Conservation (phyloP, 805 yeast species). For the Candida koratica region DNA sequence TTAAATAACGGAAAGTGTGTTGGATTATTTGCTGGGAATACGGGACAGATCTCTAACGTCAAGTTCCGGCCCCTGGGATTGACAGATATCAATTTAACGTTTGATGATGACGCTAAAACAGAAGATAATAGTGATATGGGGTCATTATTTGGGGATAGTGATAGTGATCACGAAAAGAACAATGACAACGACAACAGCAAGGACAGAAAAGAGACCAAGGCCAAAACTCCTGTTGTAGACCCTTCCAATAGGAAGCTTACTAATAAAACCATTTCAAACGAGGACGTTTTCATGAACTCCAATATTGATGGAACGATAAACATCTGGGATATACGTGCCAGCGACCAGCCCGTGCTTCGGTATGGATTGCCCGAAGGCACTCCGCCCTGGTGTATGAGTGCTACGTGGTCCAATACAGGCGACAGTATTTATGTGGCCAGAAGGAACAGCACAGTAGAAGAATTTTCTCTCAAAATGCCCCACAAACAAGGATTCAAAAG, state of each 20-base stretch:
- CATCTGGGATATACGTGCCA: slow-evolving; percentile 74
- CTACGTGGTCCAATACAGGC: slow-evolving; percentile 87
- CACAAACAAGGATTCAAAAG: slow-evolving; percentile 21
- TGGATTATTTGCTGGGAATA: slow-evolving; percentile 48
- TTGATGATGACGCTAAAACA: slow-evolving; percentile 16
- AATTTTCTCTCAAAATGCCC: slow-evolving; percentile 60
- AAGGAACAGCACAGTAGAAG: slow-evolving; percentile 83
- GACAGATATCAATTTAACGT: slow-evolving; percentile 36
- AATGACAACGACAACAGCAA: slow-evolving; percentile 15
- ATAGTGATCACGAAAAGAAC: slow-evolving; percentile 23
- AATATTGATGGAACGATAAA: slow-evolving; percentile 77
- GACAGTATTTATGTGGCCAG: slow-evolving; percentile 78
- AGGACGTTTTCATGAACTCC: slow-evolving; percentile 67
- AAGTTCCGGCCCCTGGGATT: slow-evolving; percentile 65
- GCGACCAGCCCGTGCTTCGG: slow-evolving; percentile 38
- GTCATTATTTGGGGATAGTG: slow-evolving; percentile 46
- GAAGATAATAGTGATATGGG: slow-evolving; percentile 37
- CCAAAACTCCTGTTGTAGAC: slow-evolving; percentile 11
- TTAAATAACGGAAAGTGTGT: slow-evolving; percentile 61
- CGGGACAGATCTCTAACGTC: slow-evolving; percentile 77
- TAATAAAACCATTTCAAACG: slow-evolving; percentile 28
- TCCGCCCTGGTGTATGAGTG: slow-evolving; percentile 93
- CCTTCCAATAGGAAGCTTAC: slow-evolving; percentile 10
- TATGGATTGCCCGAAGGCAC: slow-evolving; percentile 56
- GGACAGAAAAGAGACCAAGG: slow-evolving; percentile 9